phyloP scores from a whole-genome alignment of 345 rosid genomes.

The Eucalyptus albens region DNA sequence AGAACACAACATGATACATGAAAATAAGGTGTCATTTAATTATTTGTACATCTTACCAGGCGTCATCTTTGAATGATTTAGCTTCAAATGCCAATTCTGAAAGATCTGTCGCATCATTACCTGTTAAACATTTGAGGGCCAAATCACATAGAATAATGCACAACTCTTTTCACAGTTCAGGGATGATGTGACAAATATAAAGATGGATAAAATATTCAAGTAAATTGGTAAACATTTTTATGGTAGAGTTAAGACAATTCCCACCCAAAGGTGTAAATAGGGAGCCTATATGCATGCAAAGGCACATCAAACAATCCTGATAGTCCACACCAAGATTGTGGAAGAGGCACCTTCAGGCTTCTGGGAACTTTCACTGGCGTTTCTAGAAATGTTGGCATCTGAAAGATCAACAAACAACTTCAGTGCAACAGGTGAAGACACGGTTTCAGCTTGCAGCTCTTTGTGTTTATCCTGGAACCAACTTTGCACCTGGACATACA shows the following conservation, averaged over 20 bases:
- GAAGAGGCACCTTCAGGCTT: constrained; percentile 31
- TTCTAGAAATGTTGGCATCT: background rate
- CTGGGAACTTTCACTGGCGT: background rate
- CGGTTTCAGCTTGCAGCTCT: background rate
- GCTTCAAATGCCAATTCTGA: constrained; percentile 73
- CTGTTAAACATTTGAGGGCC: background rate
- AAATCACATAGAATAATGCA: background rate
- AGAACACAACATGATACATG: background rate
- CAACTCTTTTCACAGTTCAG: background rate
- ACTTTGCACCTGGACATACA: constrained; percentile 34
- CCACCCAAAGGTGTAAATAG: background rate
- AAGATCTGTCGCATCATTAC: background rate
- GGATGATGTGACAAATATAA: background rate
- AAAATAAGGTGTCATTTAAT: background rate
- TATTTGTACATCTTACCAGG: constrained; percentile 40
- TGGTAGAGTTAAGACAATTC: background rate
- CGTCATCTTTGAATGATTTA: constrained; percentile 52
- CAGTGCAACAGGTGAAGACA: constrained; percentile 9
- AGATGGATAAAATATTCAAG: background rate
- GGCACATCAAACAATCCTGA: background rate
- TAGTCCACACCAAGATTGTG: background rate
- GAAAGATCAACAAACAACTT: constrained; percentile 31
- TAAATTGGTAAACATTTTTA: background rate
- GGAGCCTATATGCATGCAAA: background rate
- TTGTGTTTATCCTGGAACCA: constrained; percentile 56